These are phyloP conservation scores for Cytospora schulzeri DNA, from an alignment of 2,329 filamentous ascomycete genomes.

Conservation along the genomic window DNA sequence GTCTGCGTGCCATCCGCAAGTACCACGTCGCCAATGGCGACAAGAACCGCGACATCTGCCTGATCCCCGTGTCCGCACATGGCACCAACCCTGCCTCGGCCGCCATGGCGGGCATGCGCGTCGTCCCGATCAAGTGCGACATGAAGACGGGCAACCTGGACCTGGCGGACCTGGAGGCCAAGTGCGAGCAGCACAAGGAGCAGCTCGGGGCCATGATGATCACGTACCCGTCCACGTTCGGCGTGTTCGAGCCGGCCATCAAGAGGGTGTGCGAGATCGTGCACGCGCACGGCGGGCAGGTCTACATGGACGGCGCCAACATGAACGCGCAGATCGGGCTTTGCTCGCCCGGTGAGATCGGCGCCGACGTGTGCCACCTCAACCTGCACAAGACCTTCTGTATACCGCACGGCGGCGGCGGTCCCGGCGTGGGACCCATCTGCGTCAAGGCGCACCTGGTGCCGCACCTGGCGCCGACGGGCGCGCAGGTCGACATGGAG, in stretches of 20 bases:
- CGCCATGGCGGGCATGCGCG: slow-evolving; percentile 93
- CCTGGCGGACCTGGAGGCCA: slow-evolving; percentile 79
- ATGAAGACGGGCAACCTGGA: slow-evolving; percentile 86
- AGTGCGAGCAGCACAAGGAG: slow-evolving; percentile 84
- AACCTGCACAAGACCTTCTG: slow-evolving; percentile 99
- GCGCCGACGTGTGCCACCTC: slow-evolving; percentile 93
- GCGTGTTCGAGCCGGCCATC: slow-evolving; percentile 89
- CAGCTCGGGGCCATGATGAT: slow-evolving; percentile 94
- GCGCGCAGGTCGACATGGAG: slow-evolving; percentile 35
- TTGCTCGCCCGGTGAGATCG: slow-evolving; percentile 92
- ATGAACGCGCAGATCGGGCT: slow-evolving; percentile 98
- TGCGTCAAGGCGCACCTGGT: slow-evolving; percentile 83
- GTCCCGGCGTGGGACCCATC: slow-evolving; percentile 91
- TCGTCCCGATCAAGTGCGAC: slow-evolving; percentile 91
- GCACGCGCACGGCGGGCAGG: slow-evolving; percentile 84
- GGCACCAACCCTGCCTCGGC: slow-evolving; percentile 95
- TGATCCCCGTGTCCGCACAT: slow-evolving; percentile 94
- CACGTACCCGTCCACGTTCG: slow-evolving; percentile 93
- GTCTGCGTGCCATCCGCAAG: slow-evolving; percentile 83
- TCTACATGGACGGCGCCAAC: slow-evolving; percentile 99
- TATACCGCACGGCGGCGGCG: slow-evolving; percentile 93
- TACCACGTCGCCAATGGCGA: slow-evolving; percentile 71
- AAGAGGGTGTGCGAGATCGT: slow-evolving; percentile 85
- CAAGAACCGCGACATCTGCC: slow-evolving; percentile 82
- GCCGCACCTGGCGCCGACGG: slow-evolving; percentile 68